Evolutionary conservation across 208 protist species (phyloP), one percentile per base, ranked within the genome.

Genomic region (Leishmania tropica): DNA sequence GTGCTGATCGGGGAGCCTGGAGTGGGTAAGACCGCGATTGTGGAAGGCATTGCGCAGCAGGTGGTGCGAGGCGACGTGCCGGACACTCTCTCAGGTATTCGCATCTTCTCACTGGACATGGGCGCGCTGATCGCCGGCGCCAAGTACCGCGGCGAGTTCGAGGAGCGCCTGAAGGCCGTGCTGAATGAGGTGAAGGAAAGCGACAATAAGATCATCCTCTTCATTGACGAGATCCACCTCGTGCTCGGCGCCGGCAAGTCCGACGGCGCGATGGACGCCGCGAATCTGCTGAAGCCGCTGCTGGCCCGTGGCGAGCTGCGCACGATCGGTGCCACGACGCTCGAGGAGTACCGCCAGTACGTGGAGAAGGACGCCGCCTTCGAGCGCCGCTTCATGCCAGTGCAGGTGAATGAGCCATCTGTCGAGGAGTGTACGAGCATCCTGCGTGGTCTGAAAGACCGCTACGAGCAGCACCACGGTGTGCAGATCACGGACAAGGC

Each of bases 201-300:
- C 28, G 86, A 99, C 54, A 98, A 96, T n/a, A 92, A 96, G 73
- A 93, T 99, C 73, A 99, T 99, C 70, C 90, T 99, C 45, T 99
- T 99, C 89, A 99, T 99, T 88, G 99, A 99, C 87, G 99, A 99
- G 87, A 98, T 99, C 53, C 99, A 99, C 89, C 97, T 95, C 21
- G 90, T 99, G 5, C 89, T 99, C 19, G 99, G 99, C 54, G 99
- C 99, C 3, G 99, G 98, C 56, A 92, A 94, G n/a, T 88, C 89
- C 6, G 97, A 99, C 47, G 97, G 98, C 28, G 85, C 97, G 40
- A 99, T 99, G 98, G 99, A 99, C 84, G 98, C 98, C n/a, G 97
- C 98, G 1, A 99, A 99, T 82, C 73, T 99, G 37, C 90, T 99
- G 53, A 99, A 99, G 89, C 99, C 99, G 21, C 96, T 98, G 67